Evolutionary conservation across 2,329 filamentous ascomycete genomes (phyloP), one percentile per base, ranked within the genome.

Genomic region (Fusarium zealandicum): DNA sequence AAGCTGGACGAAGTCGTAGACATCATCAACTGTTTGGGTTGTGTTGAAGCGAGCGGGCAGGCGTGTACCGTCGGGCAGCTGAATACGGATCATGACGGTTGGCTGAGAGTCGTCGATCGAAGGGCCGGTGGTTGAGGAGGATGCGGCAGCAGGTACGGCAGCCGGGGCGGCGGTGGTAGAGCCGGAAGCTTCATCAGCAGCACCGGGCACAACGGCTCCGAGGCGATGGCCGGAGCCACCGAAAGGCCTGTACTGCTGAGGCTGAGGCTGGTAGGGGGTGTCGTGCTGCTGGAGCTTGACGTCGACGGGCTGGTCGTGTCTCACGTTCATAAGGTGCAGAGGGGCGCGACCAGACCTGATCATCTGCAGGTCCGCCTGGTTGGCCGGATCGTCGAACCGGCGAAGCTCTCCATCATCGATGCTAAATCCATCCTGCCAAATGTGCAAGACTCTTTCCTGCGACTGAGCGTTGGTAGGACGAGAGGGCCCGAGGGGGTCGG

Each of bases 391-490:
- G 66, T 93, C 89, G 69, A 90, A 93, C 50, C 90, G 85, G 70
- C 84, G 87, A 31, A 95, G 83, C 39, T 87, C 83, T 22, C 91
- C 91, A 67, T 95, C 90, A 54, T 93, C 90, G 56, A 96, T 86
- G 61, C 90, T 93, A 76, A 95, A 93, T 12, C 91, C 91, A 69
- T 96, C 88, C 35, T 83, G 82, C 91, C 91, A 96, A 37, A 95
- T 81, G 68, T 93, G 90, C 46, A 96, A 80, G 10, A 85, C 82
- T 43, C 90, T 86, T 43, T 85, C 84, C 56, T 89, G 85, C 5
- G 83, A 81, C 28, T 81, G 76, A 2, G 70, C 59, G 13, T 61
- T 69, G n/a, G 64, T 33, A 9, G 68, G 25, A 18, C 60, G 63
- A 62, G 73, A 16, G 61, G 66, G 55, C 4, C 72, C 72, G 0